These are phyloP conservation scores for Dictyostelium discoideum DNA, from an alignment of 78 protist species.

Conservation along the genomic window DNA sequence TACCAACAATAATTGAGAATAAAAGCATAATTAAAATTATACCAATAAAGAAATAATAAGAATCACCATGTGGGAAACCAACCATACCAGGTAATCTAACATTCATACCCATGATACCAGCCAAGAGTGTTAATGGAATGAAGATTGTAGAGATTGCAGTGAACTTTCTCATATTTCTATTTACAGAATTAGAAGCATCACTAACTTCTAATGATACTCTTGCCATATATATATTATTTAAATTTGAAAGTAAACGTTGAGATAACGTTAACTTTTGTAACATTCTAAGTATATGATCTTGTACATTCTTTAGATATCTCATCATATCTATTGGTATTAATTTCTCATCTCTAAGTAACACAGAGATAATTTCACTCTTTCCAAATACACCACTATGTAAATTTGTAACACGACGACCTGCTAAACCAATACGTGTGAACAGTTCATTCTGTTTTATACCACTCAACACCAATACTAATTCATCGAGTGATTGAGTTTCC, in stretches of 20 bases:
- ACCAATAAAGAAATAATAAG: slow-evolving; percentile 45
- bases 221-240: slow-evolving; percentile 74
- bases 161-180: slow-evolving; percentile 72
- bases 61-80: slow-evolving; percentile 22
- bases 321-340: slow-evolving; percentile 13
- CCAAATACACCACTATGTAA: slow-evolving; percentile 75
- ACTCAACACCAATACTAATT: slow-evolving; percentile 38
- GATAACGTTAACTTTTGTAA: slow-evolving; percentile 53
- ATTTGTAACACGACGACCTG: slow-evolving; percentile 65
- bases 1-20: slow-evolving; percentile 21
- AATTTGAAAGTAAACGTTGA: slow-evolving; percentile 39
- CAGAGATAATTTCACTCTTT: slow-evolving; percentile 72
- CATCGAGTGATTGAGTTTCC: slow-evolving; percentile 74
- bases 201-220: slow-evolving; percentile 80
- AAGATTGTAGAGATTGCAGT: slow-evolving; percentile 72
- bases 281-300: slow-evolving; percentile 79
- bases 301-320: slow-evolving; percentile 65
- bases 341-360: slow-evolving; percentile 49
- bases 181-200: slow-evolving; percentile 56
- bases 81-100: slow-evolving; percentile 72
- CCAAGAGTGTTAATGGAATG: slow-evolving; percentile 54
- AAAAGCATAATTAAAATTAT: slow-evolving; percentile 31
- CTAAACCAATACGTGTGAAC: slow-evolving; percentile 72
- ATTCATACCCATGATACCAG: slow-evolving; percentile 79
- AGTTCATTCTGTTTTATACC: slow-evolving; percentile 65